phyloP scores from a whole-genome alignment of 352 stramenopile species.

The Phytophthora gonapodyides region DNA sequence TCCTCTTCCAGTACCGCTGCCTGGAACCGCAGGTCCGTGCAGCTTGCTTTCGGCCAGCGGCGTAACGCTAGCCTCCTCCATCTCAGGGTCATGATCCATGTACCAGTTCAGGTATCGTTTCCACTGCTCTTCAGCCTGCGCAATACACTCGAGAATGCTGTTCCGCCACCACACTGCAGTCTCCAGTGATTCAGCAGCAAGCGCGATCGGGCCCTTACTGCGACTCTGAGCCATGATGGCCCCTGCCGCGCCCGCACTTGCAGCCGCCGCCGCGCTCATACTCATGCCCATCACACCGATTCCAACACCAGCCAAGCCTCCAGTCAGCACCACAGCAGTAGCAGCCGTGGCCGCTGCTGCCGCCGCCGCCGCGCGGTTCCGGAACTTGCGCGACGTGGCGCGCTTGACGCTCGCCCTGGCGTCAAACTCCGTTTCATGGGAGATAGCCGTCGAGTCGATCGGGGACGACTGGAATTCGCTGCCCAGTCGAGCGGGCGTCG shows the following conservation, averaged over 20 bases:
- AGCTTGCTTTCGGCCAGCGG: slow-evolving; percentile 24
- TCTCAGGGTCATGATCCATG: slow-evolving; percentile 74
- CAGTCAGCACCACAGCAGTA: slow-evolving; percentile 79
- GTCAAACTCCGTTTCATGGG: slow-evolving; percentile 49
- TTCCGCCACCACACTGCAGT: slow-evolving; percentile 87
- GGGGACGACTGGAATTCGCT: slow-evolving; percentile 45
- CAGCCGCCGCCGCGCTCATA: slow-evolving; percentile 77
- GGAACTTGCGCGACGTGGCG: slow-evolving; percentile 57
- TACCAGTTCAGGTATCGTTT: slow-evolving; percentile 88
- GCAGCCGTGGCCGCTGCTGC: slow-evolving; percentile 76
- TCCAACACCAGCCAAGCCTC: slow-evolving; percentile 73
- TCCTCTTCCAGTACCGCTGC: slow-evolving; percentile 4
- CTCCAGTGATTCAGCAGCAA: slow-evolving; percentile 83
- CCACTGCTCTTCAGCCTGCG: slow-evolving; percentile 85
- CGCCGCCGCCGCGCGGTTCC: slow-evolving; percentile 61
- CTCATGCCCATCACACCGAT: slow-evolving; percentile 83
- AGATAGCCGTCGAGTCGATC: slow-evolving; percentile 22
- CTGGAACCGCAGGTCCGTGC: slow-evolving; percentile 1
- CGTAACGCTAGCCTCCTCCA: slow-evolving; percentile 34
- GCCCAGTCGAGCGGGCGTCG: slow-evolving; percentile 27
- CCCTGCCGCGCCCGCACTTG: slow-evolving; percentile 70
- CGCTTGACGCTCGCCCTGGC: slow-evolving; percentile 52
- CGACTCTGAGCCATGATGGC: slow-evolving; percentile 75
- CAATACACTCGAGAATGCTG: slow-evolving; percentile 85
- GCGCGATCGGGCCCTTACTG: slow-evolving; percentile 71